Evolutionary conservation across 768 basidiomycete species (phyloP).

Genomic region (Russula sp.): DNA sequence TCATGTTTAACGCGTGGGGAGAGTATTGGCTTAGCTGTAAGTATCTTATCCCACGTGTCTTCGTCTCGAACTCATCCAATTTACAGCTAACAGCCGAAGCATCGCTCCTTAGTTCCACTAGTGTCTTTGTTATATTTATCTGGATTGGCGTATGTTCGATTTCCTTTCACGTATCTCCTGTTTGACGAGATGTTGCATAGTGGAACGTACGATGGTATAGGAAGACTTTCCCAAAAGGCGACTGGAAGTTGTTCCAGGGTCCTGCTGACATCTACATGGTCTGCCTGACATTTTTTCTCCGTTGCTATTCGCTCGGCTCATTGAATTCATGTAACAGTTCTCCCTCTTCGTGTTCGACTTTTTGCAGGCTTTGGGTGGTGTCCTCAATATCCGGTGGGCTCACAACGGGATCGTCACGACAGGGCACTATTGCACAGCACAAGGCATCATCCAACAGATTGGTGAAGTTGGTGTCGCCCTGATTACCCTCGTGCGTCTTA

Average conservation of each 20-base stretch:
- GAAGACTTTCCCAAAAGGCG: background rate
- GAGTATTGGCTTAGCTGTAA: constrained; percentile 41
- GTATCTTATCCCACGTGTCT: constrained; percentile 5
- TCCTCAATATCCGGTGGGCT: constrained; percentile 42
- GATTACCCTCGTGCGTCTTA: constrained; percentile 40
- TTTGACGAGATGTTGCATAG: background rate
- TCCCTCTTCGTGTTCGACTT: constrained; percentile 37
- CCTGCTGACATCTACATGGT: constrained; percentile 36
- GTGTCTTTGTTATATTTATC: background rate
- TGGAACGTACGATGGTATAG: constrained; percentile 18
- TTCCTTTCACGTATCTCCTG: background rate
- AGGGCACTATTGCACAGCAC: constrained; percentile 40
- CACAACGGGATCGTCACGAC: constrained; percentile 37
- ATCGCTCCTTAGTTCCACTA: constrained; percentile 2
- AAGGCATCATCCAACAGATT: constrained; percentile 43
- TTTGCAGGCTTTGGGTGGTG: constrained; percentile 41
- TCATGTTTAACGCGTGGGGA: constrained; percentile 38
- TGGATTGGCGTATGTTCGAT: constrained; percentile 21
- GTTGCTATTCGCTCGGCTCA: background rate
- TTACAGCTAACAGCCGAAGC: constrained; percentile 38
- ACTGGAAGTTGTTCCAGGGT: constrained; percentile 35
- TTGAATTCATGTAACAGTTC: constrained; percentile 31
- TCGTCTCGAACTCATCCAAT: background rate
- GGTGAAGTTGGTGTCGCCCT: constrained; percentile 46
- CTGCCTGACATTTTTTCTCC: background rate